Conservation (phyloP, 768 basidiomycete genomes). For the Russula foetens region DNA sequence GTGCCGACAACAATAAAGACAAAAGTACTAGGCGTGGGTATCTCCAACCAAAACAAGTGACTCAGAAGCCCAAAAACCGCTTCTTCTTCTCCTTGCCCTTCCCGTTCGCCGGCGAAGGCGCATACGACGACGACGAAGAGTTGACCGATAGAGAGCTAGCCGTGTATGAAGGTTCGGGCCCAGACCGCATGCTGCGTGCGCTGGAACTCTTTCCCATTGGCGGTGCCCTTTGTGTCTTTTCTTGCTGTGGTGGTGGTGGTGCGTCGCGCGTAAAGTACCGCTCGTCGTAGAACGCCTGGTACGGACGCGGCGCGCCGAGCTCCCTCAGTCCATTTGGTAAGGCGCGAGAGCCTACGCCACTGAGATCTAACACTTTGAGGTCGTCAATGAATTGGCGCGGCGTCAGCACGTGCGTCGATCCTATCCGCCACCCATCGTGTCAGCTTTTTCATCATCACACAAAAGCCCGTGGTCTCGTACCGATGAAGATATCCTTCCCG, state of each 20-base stretch:
- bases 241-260: constrained; percentile 41
- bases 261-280: constrained; percentile 64
- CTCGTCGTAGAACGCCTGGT: constrained; percentile 75
- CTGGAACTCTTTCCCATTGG: constrained; percentile 27
- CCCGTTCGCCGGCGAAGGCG: constrained; percentile 14
- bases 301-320: constrained; percentile 39
- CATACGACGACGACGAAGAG: not conserved
- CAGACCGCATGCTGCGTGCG: constrained; percentile 22
- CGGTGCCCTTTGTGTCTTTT: constrained; percentile 26
- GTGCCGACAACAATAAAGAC: not conserved
- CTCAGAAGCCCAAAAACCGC: constrained; percentile 30
- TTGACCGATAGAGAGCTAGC: constrained; percentile 36
- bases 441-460: not conserved
- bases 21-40: not conserved
- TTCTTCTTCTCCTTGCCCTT: constrained; percentile 48
- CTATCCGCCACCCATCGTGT: constrained; percentile 32
- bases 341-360: constrained; percentile 74
- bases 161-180: constrained; percentile 43
- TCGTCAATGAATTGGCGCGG: constrained; percentile 83
- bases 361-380: constrained; percentile 76
- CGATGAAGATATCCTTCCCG: constrained; percentile 88
- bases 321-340: constrained; percentile 62
- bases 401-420: constrained; percentile 82
- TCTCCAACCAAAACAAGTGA: not conserved
- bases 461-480: constrained; percentile 33